Evolutionary conservation across 1,284 basidiomycete species (phyloP), one percentile per base, ranked within the genome.

Genomic region (Heterobasidion irregulare): DNA sequence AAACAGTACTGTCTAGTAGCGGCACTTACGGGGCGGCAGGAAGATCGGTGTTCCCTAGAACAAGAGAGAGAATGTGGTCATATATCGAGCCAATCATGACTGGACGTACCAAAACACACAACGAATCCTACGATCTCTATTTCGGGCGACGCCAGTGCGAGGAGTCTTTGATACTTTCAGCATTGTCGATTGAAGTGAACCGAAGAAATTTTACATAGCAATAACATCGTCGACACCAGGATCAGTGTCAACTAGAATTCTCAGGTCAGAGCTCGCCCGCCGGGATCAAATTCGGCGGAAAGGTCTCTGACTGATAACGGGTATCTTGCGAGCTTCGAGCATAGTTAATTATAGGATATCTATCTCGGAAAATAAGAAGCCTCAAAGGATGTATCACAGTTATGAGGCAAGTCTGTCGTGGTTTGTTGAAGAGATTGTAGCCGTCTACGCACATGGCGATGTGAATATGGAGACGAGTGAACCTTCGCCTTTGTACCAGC

Each of bases 161-260:
- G 70, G 54, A 92, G 66, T 53, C 86, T 70, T 48, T 55, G n/a
- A n/a, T 32, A 16, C 48, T 8, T 41, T 43, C 8, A 50, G 56
- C 55, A 48, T 26, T 34, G n/a, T 54, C 50, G 19, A 49, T 62
- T 49, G 2, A 57, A 34, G 65, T 63, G 26, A 65, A 59, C 43
- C 66, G 61, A 13, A 60, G 6, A 26, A 72, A 72, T 10, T 13
- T 47, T 5, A 26, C 26, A 84, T 86, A 41, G 94, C 94, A 48
- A 96, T 69, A 43, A 84, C 78, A 68, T 98, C 95, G 70, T 98
- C 95, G 2, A 97, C 91, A 49, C 95, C 95, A n/a, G 89, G 88
- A 66, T 90, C 87, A 19, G 86, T 87, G 60, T 90, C 88, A 63
- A 90, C 87, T 89, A 59, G 46, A 60, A n/a, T 52, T 52, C 16